A percentile compares a stretch with the other conserved stretches of the same genome.
These are phyloP conservation scores for Calonectria hawksworthii DNA, from an alignment of 2,329 filamentous ascomycete species.

Conservation along the genomic window DNA sequence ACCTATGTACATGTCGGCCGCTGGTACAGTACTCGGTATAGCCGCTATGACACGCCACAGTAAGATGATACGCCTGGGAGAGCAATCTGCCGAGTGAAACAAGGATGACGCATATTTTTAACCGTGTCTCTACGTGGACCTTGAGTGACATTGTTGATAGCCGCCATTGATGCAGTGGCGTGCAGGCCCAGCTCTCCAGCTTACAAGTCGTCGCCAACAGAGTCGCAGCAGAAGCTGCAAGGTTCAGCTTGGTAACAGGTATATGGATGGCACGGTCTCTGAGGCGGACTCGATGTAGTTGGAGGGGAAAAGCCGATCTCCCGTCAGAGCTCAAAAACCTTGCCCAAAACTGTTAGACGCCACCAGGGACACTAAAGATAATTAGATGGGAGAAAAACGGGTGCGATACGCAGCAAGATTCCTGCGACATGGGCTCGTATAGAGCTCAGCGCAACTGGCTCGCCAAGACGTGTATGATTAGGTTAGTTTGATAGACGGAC, in stretches of 20 bases:
- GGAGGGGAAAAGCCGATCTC: slow-evolving; percentile 1
- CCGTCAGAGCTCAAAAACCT: slow-evolving; percentile 10
- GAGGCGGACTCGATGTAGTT: not conserved
- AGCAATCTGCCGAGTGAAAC: slow-evolving; percentile 32
- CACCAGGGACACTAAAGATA: not conserved
- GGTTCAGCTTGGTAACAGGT: slow-evolving; percentile 1
- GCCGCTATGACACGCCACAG: slow-evolving; percentile 36
- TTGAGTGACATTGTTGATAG: not conserved
- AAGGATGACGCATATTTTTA: slow-evolving; percentile 35
- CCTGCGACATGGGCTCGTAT: not conserved
- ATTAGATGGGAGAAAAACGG: not conserved
- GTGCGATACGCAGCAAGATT: not conserved
- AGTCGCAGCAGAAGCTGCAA: not conserved
- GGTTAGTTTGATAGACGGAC: slow-evolving; percentile 18
- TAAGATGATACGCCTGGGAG: slow-evolving; percentile 19
- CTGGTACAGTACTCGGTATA: not conserved
- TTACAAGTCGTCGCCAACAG: not conserved
- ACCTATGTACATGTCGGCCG: not conserved
- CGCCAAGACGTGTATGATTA: not conserved
- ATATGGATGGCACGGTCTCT: slow-evolving; percentile 14
- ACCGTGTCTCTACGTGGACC: not conserved
- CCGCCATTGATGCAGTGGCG: slow-evolving; percentile 4
- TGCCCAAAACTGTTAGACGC: not conserved
- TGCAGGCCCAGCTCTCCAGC: not conserved
- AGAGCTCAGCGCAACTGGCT: not conserved